Evolutionary conservation across 23 red algal species (phyloP).

Genomic region (Pyropia haitanensis): DNA sequence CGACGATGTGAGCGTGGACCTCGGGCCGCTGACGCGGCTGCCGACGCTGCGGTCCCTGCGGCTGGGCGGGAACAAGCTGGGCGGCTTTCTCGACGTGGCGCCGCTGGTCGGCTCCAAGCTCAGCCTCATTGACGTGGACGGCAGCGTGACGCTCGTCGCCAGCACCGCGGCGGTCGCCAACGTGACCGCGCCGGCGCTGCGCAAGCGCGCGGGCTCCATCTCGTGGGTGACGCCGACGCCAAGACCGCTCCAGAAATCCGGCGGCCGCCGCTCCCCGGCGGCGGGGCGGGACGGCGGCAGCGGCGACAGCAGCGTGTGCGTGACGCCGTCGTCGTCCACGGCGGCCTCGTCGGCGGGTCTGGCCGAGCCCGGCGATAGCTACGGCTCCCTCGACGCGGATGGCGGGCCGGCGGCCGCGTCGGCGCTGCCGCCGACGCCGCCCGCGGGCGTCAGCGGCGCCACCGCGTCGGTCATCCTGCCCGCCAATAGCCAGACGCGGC

Average conservation of each 20-base stretch:
- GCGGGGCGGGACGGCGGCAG: neutral
- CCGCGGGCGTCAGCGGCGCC: too few relatives aligned
- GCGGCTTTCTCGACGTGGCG: slow-evolving; percentile 67
- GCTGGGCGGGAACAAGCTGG: slow-evolving; percentile 59
- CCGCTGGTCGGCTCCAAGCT: slow-evolving; percentile 70
- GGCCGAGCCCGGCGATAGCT: too few relatives aligned
- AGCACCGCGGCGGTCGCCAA: slow-evolving; percentile 21
- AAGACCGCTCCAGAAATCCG: slow-evolving; percentile 8
- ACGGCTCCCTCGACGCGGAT: too few relatives aligned
- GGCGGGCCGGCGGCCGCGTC: too few relatives aligned
- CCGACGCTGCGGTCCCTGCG: slow-evolving; percentile 56
- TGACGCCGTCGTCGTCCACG: neutral
- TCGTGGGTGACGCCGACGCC: slow-evolving; percentile 20
- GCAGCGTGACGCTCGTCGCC: slow-evolving; percentile 41
- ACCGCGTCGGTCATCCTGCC: too few relatives aligned
- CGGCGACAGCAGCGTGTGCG: neutral
- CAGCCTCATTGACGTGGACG: slow-evolving; percentile 61
- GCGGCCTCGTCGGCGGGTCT: neutral
- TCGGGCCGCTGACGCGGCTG: slow-evolving; percentile 47
- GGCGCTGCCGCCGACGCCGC: too few relatives aligned
- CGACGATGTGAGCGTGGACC: slow-evolving; percentile 36
- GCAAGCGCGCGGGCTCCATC: slow-evolving; percentile 9
- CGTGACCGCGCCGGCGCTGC: slow-evolving; percentile 29
- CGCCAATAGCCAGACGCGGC: too few relatives aligned
- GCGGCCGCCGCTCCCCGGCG: neutral